Percentiles rank a stretch among this genome's conserved stretches.
These are phyloP conservation scores for Tanacetum coccineum DNA, from an alignment of 129 eudicot genomes.

Conservation along the genomic window DNA sequence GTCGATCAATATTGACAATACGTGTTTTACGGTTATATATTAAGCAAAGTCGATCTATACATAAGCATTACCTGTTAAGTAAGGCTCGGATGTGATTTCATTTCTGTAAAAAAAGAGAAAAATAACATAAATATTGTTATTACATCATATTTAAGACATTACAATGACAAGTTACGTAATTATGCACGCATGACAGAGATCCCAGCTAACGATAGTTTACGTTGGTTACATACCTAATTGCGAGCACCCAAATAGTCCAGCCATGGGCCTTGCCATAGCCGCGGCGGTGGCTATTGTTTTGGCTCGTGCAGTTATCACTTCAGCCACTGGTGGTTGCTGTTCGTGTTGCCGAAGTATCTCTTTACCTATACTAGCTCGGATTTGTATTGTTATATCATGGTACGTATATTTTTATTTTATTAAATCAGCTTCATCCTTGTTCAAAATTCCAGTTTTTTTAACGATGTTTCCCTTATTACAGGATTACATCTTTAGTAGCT, in stretches of 20 bases:
- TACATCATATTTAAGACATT: neutral
- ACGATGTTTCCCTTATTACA: neutral
- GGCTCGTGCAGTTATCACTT: conserved; percentile 21
- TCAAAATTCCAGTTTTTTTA: neutral
- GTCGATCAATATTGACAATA: neutral
- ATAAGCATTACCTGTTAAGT: no score
- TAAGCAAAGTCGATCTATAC: no score
- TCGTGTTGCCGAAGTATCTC: conserved; percentile 15
- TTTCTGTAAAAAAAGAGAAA: neutral
- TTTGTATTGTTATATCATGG: conserved; percentile 25
- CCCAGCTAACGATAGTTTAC: conserved; percentile 6
- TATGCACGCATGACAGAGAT: neutral
- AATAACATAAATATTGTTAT: no score
- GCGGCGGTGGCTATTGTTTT: conserved; percentile 23
- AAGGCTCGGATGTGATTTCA: no score
- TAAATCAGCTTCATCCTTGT: neutral
- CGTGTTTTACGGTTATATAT: neutral
- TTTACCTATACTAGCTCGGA: neutral
- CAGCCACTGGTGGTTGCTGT: conserved; percentile 26
- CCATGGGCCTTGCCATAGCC: conserved; percentile 26
- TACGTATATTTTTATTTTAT: neutral
- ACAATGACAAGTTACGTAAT: neutral
- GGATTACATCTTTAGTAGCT: conserved; percentile 21
- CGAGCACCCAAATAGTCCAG: conserved; percentile 24
- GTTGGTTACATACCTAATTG: neutral